These are phyloP conservation scores for Pseudogymnoascus sp. DNA, from an alignment of 2,329 filamentous ascomycete species.

Conservation along the genomic window DNA sequence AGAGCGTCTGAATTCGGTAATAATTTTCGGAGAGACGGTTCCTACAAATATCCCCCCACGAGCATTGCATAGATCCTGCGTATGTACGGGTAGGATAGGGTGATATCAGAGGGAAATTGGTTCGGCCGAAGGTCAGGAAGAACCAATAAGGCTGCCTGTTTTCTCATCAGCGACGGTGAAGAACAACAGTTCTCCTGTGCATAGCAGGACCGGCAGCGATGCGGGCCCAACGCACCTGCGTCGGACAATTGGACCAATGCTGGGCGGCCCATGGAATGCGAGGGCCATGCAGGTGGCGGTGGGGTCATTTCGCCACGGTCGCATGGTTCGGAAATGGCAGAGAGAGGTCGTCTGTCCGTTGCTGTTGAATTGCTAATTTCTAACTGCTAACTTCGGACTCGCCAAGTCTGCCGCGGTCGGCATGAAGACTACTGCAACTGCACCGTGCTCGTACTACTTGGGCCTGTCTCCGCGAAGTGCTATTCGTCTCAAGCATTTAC, in stretches of 20 bases:
- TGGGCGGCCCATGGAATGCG: not conserved
- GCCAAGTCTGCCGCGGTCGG: not conserved
- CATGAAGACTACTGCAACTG: not conserved
- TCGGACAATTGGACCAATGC: conserved; percentile 3
- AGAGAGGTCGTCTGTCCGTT: not conserved
- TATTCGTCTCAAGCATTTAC: not conserved
- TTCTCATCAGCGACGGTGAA: not conserved
- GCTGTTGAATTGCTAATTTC: not conserved
- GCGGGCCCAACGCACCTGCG: not conserved
- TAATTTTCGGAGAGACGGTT: not conserved
- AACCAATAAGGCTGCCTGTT: not conserved
- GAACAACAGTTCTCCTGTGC: not conserved
- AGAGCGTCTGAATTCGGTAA: not conserved
- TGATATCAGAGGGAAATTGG: not conserved
- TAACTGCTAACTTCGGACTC: not conserved
- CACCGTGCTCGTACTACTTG: not conserved
- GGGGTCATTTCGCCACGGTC: not conserved
- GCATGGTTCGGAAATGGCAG: not conserved
- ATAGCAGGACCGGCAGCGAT: not conserved
- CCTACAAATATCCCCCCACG: not conserved
- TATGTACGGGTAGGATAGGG: not conserved
- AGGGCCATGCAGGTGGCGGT: not conserved
- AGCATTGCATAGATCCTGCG: not conserved
- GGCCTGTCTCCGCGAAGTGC: not conserved
- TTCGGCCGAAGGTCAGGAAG: not conserved